These are phyloP conservation scores for Radiomyces spectabilis DNA, from an alignment of 192 early-diverging fungal species.

Conservation along the genomic window DNA sequence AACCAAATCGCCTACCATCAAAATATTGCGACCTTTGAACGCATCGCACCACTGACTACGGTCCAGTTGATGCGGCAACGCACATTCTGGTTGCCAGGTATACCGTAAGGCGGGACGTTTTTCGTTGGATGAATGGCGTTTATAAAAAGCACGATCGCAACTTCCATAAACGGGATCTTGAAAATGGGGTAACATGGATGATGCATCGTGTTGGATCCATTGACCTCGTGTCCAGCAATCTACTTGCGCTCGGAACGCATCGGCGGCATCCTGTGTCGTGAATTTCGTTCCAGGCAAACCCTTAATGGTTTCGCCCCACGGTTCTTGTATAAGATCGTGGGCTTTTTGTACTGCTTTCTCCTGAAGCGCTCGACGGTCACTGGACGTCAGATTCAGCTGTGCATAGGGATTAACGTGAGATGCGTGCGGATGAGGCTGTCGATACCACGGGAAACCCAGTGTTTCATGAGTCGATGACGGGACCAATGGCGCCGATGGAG, in stretches of 20 bases:
- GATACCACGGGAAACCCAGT: background rate
- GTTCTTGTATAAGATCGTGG: no score
- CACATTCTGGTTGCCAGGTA: constrained; percentile 7
- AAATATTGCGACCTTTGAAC: constrained; percentile 31
- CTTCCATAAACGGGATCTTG: constrained; percentile 24
- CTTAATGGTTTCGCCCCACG: background rate
- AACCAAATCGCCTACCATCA: constrained; percentile 42
- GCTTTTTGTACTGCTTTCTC: background rate
- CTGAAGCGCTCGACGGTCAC: background rate
- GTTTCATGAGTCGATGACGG: no score
- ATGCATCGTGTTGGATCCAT: constrained; percentile 9
- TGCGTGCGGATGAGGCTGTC: background rate
- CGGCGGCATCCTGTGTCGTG: background rate
- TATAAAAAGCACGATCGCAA: constrained; percentile 19
- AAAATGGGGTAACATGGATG: constrained; percentile 6
- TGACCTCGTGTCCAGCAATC: constrained; percentile 22
- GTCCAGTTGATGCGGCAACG: constrained; percentile 11
- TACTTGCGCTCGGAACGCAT: background rate
- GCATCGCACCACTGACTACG: constrained; percentile 30
- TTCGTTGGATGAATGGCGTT: background rate
- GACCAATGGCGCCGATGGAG: no score
- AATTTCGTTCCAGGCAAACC: background rate
- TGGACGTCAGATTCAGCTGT: background rate
- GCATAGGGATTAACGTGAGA: no score
- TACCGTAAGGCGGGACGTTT: constrained; percentile 14